A percentile compares a stretch with the other conserved stretches of the same genome.
Evolutionary conservation across 1,139 yeast species (phyloP).

Genomic region (Yamadazyma membranifaciens): DNA sequence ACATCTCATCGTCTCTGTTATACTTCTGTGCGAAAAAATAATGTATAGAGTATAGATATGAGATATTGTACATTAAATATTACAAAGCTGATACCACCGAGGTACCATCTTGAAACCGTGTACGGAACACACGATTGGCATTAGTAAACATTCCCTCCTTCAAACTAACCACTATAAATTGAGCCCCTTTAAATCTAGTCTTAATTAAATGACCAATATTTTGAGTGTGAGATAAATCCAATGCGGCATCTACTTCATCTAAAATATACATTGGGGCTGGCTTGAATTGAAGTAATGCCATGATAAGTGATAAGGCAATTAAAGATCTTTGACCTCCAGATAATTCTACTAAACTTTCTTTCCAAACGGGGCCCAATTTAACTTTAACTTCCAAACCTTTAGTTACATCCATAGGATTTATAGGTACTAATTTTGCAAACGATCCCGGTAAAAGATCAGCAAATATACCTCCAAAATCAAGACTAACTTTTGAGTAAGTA

Average conservation of each 20-base stretch:
- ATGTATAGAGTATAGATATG: background rate
- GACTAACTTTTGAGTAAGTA: constrained; percentile 83
- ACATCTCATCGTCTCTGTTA: background rate
- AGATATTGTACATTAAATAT: constrained; percentile 1
- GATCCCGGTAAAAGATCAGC: constrained; percentile 87
- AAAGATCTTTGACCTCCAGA: constrained; percentile 97
- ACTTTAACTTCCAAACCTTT: constrained; percentile 92
- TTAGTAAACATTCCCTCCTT: constrained; percentile 98
- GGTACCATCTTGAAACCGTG: constrained; percentile 95
- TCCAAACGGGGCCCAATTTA: constrained; percentile 90
- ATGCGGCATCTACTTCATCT: constrained; percentile 98
- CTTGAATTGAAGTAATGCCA: constrained; percentile 88
- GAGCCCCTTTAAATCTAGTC: constrained; percentile 92
- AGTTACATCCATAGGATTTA: constrained; percentile 77
- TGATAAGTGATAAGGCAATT: constrained; percentile 84
- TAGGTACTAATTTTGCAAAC: constrained; percentile 84
- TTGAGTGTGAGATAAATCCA: constrained; percentile 95
- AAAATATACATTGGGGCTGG: constrained; percentile 98
- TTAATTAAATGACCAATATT: constrained; percentile 95
- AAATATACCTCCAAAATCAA: constrained; percentile 91
- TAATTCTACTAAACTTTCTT: constrained; percentile 89
- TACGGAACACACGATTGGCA: constrained; percentile 90
- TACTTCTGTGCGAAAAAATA: background rate
- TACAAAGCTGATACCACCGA: constrained; percentile 70
- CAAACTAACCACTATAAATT: constrained; percentile 92